Conservation (phyloP, 371 early-diverging fungal genomes). For the Rhizomucor miehei region DNA sequence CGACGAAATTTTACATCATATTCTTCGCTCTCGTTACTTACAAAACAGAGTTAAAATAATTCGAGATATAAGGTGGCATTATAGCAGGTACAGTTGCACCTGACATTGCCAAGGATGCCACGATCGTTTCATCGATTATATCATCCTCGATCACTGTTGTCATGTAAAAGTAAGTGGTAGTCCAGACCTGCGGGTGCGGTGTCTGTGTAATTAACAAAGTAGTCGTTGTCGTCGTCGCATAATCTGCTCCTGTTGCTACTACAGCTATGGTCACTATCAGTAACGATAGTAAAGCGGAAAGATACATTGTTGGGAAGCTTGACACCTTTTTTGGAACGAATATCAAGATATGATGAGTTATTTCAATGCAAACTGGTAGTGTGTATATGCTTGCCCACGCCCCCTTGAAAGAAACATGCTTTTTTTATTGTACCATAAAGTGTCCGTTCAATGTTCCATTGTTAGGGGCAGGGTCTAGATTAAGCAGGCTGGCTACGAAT, state of each 20-base stretch:
- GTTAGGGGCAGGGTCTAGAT: constrained; percentile 62
- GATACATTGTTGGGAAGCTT: too few relatives aligned
- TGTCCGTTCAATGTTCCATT: constrained; percentile 56
- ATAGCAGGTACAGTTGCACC: not conserved
- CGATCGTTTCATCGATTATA: not conserved
- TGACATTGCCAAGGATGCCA: constrained; percentile 1
- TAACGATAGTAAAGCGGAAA: too few relatives aligned
- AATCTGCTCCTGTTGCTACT: not conserved
- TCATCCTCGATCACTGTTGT: not conserved
- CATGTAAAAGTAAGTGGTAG: not conserved
- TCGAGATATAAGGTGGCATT: constrained; percentile 2
- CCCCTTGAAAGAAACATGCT: too few relatives aligned
- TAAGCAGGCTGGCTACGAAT: constrained; percentile 62
- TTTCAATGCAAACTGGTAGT: too few relatives aligned
- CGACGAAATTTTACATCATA: too few relatives aligned
- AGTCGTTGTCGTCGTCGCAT: not conserved
- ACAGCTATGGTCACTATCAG: not conserved
- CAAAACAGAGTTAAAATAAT: not conserved
- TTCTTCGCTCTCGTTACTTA: not conserved
- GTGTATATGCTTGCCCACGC: too few relatives aligned
- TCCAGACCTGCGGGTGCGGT: too few relatives aligned
- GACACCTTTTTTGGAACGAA: too few relatives aligned
- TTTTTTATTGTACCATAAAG: not conserved
- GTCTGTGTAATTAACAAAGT: too few relatives aligned
- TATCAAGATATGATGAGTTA: too few relatives aligned